Base-by-base conservation (phyloP, 163 green algal species). In the Picocystis sp. region DNA sequence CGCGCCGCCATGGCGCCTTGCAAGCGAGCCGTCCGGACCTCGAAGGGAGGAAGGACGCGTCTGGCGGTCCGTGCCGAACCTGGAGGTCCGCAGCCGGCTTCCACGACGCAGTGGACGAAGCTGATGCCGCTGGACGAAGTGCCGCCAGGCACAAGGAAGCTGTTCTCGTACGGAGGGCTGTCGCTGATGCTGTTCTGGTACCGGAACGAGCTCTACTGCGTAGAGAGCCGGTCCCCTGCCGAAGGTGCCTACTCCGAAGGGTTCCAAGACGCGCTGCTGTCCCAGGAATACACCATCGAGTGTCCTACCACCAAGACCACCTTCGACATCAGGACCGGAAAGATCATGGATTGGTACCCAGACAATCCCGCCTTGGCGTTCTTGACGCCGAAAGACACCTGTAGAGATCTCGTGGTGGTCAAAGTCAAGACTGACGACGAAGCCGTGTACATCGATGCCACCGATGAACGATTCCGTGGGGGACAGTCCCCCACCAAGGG, bases 161-260 rank as follows among this genome's bases (percentile, higher is more conserved):
- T 38, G 5, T 38, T 38, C 29, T 38, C 29, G 29, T 38, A 38
- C 29, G 29, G 29, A 5, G 29, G 29, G 8, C 29, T 38, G 29
- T 38, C 29, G 29, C 29, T 94, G 34, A 65, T 97, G 24, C 46
- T 97, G n/a, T 93, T 97, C 62, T 97, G 88, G 88, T 97, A 96
- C 67, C 69, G 79, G 33, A 93, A 93, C 60, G 43, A 92, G 57
- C 83, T 96, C 22, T 92, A 79, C 52, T 80, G 76, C 45, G 92
- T 95, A 61, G 81, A 96, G 67, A 62, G 67, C 0, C 69, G 65
- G 56, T 82, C 64, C 9, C 64, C 68, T 17, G 81, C 87, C 15
- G 87, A 96, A 65, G 88, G 85, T 17, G 86, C 86, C 15, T 97
- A 94, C 78, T 81, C 65, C 38, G 84, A 94, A 61, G 88, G 88